Base-by-base conservation (phyloP, 2,329 filamentous ascomycete genomes). In the Colletotrichum echinochloae region DNA sequence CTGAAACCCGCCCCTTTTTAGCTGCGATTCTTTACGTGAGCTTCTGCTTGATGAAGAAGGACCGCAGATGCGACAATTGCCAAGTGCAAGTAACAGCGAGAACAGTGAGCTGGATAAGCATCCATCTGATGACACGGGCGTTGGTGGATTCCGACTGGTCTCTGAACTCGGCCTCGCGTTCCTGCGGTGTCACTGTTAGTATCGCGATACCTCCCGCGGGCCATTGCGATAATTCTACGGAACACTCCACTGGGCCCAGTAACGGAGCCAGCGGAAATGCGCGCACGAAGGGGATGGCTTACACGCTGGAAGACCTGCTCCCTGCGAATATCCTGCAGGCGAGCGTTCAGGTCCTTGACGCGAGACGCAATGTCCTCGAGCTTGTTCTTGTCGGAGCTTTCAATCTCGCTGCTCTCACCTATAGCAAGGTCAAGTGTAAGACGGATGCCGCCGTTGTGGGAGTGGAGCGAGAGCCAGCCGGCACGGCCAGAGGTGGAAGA, bases 11-110 rank as follows among this genome's bases (percentile, higher is more conserved):
- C 44, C 33, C 54, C 20, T 30, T 61, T 46, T 55, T 37, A 20
- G 26, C n/a, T 30, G 9, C 4, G 1, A 12, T 7, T 41, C 44
- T 76, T 83, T 89, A 99, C 71, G 96, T 98, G 81, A 99, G 90
- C 88, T 99, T 99, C 86, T 98, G 95, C 89, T 99, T 99, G 87
- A 99, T 99, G 86, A 99, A 99, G 89, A 99, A 99, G 56, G 93
- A 92, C 76, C 96, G 89, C 77, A 99, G 88, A 83, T 99, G 95
- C 64, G 94, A 97, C 56, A 99, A 87, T 83, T 99, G 96, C 96
- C 96, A 99, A 72, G 94, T 93, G 83, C 96, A 99, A 41, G 96
- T 97, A 66, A 91, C 87, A 65, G 91, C 93, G 64, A 99, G 86
- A 46, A 98, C 90, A 62, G 90, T 88, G 71, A 98, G 85, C 83